Percentiles rank a stretch among this genome's conserved stretches.
Conservation (phyloP, 805 yeast species). For the Grigorovia humatica region DNA sequence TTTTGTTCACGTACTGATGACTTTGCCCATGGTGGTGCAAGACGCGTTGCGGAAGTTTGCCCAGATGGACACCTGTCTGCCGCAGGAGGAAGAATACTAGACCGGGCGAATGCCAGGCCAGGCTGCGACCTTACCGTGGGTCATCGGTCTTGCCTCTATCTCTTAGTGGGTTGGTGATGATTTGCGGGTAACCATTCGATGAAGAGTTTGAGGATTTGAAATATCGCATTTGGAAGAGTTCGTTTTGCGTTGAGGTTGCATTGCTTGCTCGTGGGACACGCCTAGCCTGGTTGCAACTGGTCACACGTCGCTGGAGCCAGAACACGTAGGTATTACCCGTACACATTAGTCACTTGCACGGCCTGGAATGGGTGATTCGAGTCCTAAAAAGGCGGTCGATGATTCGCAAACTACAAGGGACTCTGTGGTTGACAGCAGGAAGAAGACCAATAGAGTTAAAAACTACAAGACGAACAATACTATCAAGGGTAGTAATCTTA, state of each 20-base stretch:
- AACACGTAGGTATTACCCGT: background rate
- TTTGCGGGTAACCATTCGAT: background rate
- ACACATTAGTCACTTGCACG: background rate
- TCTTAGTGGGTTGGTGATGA: too few relatives aligned
- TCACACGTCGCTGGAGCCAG: background rate
- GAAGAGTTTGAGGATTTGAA: too few relatives aligned
- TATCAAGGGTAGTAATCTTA: background rate
- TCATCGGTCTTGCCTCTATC: too few relatives aligned
- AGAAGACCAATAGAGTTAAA: background rate
- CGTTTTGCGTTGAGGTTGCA: background rate
- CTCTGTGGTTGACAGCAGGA: background rate
- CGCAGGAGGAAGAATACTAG: conserved; percentile 9
- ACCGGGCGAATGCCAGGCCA: too few relatives aligned
- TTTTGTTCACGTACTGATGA: conserved; percentile 55
- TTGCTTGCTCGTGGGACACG: background rate
- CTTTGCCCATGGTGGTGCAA: conserved; percentile 52
- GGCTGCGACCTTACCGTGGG: too few relatives aligned
- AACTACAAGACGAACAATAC: background rate
- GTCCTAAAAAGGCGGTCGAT: background rate
- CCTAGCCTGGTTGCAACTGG: background rate
- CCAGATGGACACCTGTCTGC: conserved; percentile 52
- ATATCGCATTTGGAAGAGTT: too few relatives aligned
- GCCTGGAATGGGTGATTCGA: background rate
- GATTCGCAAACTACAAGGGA: background rate
- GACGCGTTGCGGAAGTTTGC: conserved; percentile 37